These are phyloP conservation scores for Trichoderma breve DNA, from an alignment of 2,329 filamentous ascomycete genomes.

Conservation along the genomic window DNA sequence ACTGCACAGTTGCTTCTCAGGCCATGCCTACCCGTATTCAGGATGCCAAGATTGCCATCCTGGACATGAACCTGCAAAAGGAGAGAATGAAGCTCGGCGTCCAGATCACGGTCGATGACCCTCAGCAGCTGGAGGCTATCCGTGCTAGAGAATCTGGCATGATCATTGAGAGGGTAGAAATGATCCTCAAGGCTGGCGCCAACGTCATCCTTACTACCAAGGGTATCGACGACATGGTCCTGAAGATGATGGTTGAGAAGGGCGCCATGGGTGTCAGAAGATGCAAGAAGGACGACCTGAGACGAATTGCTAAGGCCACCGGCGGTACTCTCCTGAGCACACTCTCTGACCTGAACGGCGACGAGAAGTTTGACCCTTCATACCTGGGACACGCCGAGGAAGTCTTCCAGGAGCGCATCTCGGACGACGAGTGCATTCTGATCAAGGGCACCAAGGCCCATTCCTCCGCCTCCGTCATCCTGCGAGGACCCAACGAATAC, in stretches of 20 bases:
- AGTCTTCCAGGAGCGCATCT: conserved; percentile 97
- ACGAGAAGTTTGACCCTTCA: conserved; percentile 91
- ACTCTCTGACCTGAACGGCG: conserved; percentile 92
- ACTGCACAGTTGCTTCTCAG: conserved; percentile 97
- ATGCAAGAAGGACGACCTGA: conserved; percentile 97
- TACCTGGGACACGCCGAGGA: conserved; percentile 90
- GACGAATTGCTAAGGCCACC: conserved; percentile 93
- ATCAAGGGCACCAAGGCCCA: conserved; percentile 94
- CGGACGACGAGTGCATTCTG: conserved; percentile 96
- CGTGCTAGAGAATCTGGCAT: conserved; percentile 89
- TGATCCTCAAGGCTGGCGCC: conserved; percentile 96
- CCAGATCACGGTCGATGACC: conserved; percentile 96
- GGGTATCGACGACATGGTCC: conserved; percentile 92
- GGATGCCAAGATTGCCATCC: conserved; percentile 92
- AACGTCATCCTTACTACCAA: conserved; percentile 97
- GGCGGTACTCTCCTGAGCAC: conserved; percentile 91
- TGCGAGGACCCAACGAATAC: conserved; percentile 93
- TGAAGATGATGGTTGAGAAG: conserved; percentile 92
- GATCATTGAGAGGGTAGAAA: conserved; percentile 87
- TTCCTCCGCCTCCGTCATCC: conserved; percentile 91
- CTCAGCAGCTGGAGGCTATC: conserved; percentile 96
- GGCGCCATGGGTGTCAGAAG: conserved; percentile 93
- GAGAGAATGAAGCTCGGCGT: conserved; percentile 99
- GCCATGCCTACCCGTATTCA: conserved; percentile 92
- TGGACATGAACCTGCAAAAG: conserved; percentile 99